These are phyloP conservation scores for Chlamydomonas applanata DNA, from an alignment of 139 green algal genomes.

Conservation along the genomic window DNA sequence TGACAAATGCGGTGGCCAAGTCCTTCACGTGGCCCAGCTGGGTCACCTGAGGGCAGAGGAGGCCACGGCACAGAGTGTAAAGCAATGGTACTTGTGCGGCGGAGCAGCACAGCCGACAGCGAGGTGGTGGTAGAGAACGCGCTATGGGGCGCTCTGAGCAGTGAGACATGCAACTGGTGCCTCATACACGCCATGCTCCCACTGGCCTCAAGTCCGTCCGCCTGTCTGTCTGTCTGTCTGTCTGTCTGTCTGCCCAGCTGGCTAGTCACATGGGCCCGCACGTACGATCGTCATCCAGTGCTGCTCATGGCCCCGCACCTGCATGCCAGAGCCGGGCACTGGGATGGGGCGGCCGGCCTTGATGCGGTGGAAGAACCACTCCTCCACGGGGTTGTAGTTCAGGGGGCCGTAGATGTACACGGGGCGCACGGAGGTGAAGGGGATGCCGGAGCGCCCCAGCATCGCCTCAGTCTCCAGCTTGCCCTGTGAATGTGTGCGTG, in stretches of 20 bases:
- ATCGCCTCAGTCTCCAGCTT: conserved; percentile 95
- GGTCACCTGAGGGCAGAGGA: conserved; percentile 16
- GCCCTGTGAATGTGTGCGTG: conserved; percentile 54
- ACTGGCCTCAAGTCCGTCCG: too few species aligned
- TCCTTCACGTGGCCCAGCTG: conserved; percentile 92
- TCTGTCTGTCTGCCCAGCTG: too few species aligned
- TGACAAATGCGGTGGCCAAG: conserved; percentile 82
- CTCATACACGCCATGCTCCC: too few species aligned
- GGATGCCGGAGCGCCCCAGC: conserved; percentile 70
- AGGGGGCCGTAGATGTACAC: conserved; percentile 98
- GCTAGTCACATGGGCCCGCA: too few species aligned
- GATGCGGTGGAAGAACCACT: conserved; percentile 68
- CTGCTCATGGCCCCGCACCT: conserved; percentile 57
- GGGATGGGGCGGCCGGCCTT: conserved; percentile 84
- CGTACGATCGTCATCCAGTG: too few species aligned
- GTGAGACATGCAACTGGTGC: too few species aligned
- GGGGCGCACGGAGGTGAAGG: conserved; percentile 87
- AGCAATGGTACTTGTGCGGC: not conserved
- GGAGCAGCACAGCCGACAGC: not conserved
- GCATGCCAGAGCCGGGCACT: conserved; percentile 83
- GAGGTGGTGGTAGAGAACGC: not conserved
- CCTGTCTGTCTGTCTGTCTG: too few species aligned
- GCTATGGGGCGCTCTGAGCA: too few species aligned
- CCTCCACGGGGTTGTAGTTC: conserved; percentile 99
- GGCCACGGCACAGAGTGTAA: not conserved